phyloP scores from a whole-genome alignment of 176 grass and related monocot genomes.

The Oryza meridionalis region DNA sequence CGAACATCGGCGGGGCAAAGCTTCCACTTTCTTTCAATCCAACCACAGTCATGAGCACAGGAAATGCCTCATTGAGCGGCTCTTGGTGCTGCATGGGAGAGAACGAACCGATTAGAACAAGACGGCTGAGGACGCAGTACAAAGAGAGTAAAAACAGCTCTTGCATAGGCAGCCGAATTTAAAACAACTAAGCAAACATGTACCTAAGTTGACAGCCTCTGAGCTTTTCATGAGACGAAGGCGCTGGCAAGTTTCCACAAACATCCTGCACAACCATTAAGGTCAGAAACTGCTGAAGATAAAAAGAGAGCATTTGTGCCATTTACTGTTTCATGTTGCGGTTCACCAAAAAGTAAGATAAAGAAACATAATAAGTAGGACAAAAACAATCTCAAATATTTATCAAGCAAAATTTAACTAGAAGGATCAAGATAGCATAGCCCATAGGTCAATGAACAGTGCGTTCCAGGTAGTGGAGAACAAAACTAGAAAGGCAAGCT shows the following conservation, averaged over 20 bases:
- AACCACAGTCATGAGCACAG: background rate
- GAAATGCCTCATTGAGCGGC: conserved; percentile 40
- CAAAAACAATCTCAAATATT: conserved; percentile 3
- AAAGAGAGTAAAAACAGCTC: background rate
- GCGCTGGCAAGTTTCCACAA: conserved; percentile 79
- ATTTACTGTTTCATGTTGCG: background rate
- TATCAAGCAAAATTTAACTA: conserved; percentile 2
- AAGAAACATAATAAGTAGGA: background rate
- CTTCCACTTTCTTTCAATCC: conserved; percentile 40
- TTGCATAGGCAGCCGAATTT: background rate
- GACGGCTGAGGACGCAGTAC: background rate
- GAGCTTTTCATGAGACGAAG: conserved; percentile 88
- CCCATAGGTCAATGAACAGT: background rate
- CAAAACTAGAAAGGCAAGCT: conserved; percentile 47
- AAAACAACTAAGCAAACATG: background rate
- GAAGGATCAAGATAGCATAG: conserved; percentile 13
- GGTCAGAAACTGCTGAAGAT: conserved; percentile 15
- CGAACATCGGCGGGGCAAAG: conserved; percentile 44
- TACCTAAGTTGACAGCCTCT: conserved; percentile 81
- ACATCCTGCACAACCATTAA: conserved; percentile 57
- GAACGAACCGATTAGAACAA: conserved; percentile 18
- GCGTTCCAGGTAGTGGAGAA: conserved; percentile 34
- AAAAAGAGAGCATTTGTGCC: background rate
- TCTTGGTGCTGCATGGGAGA: conserved; percentile 65
- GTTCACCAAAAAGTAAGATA: conserved; percentile 2